phyloP scores from a whole-genome alignment of 768 basidiomycete genomes.

The Boletus bicolor region DNA sequence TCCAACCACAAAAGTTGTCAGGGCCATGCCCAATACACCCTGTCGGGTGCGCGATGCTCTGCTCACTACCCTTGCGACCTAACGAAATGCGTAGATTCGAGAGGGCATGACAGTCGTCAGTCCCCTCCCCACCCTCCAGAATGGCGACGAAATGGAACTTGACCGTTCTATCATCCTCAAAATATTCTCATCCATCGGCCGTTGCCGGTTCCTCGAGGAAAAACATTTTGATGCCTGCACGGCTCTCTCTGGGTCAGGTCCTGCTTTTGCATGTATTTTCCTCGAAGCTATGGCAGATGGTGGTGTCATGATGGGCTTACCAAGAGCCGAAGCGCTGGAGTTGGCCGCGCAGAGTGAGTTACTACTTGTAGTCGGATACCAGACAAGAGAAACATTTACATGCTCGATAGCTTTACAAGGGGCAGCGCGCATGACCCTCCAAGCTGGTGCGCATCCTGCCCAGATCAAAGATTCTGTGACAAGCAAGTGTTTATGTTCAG shows the following conservation, averaged over 20 bases:
- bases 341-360: constrained; percentile 89
- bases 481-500: constrained; percentile 50
- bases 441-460: constrained; percentile 87
- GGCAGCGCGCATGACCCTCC: constrained; percentile 91
- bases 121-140: constrained; percentile 50
- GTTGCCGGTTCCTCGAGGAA: constrained; percentile 94
- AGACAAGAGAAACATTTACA: neutral
- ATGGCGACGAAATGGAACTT: constrained; percentile 44
- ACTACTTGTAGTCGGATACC: neutral
- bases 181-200: constrained; percentile 96
- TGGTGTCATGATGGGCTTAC: constrained; percentile 99
- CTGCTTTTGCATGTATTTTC: constrained; percentile 95
- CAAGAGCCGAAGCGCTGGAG: constrained; percentile 89
- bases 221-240: constrained; percentile 99
- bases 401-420: constrained; percentile 78
- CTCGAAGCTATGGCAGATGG: constrained; percentile 99
- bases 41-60: constrained; percentile 64
- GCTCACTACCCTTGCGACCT: neutral
- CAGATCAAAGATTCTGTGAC: constrained; percentile 97
- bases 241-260: constrained; percentile 92
- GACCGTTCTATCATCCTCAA: constrained; percentile 77
- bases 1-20: constrained; percentile 78
- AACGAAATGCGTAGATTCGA: constrained; percentile 63
- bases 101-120: constrained; percentile 98
- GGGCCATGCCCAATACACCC: constrained; percentile 98